phyloP scores from a whole-genome alignment of 78 protist species.

The Dictyostelium brefeldianum region DNA sequence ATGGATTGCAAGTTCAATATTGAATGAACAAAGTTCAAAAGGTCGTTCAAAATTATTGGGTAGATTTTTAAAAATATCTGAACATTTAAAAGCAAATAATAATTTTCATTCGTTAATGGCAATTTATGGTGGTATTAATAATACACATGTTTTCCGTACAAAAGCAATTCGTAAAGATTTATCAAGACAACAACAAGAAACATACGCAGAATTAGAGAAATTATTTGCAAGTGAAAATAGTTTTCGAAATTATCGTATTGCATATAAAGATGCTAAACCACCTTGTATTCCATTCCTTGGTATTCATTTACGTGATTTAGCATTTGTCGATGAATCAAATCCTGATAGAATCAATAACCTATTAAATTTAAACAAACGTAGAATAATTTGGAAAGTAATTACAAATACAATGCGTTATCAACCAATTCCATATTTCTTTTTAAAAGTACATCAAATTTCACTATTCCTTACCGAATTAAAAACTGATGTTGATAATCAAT shows the following conservation, averaged over 20 bases:
- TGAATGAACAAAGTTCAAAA: slow-evolving; percentile 50
- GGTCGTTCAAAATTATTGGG: slow-evolving; percentile 63
- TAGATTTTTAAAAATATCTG: slow-evolving; percentile 80
- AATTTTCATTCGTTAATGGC: slow-evolving; percentile 87
- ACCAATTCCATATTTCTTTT: slow-evolving; percentile 55
- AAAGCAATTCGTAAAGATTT: slow-evolving; percentile 85
- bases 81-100: slow-evolving; percentile 60
- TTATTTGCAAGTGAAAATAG: slow-evolving; percentile 63
- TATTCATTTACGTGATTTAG: slow-evolving; percentile 86
- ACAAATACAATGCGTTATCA: slow-evolving; percentile 54
- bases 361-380: slow-evolving; percentile 59
- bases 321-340: slow-evolving; percentile 86
- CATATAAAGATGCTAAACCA: slow-evolving; percentile 57
- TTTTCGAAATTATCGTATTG: slow-evolving; percentile 76
- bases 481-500: slow-evolving; percentile 32
- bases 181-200: slow-evolving; percentile 81
- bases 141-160: slow-evolving; percentile 72
- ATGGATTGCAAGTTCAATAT: slow-evolving; percentile 81
- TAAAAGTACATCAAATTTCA: slow-evolving; percentile 71
- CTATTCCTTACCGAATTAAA: slow-evolving; percentile 63
- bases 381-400: slow-evolving; percentile 44
- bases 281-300: slow-evolving; percentile 89
- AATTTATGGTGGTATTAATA: slow-evolving; percentile 83
- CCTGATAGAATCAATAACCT: slow-evolving; percentile 60
- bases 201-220: slow-evolving; percentile 67